phyloP scores from a whole-genome alignment of 2,329 filamentous ascomycete species.

The Calonectria ilicicola region DNA sequence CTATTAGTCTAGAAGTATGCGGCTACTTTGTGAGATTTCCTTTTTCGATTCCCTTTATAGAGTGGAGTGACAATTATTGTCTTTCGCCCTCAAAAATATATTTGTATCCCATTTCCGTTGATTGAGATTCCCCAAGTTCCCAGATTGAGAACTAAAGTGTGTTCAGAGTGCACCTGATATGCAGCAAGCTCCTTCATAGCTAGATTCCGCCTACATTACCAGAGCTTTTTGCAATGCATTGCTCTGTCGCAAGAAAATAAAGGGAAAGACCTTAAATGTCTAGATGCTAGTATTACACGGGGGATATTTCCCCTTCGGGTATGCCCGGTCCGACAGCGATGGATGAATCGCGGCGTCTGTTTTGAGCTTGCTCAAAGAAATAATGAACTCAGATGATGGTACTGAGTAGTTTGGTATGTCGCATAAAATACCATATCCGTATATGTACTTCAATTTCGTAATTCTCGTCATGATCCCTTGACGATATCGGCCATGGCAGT shows the following conservation, averaged over 20 bases:
- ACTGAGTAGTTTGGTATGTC: conserved; percentile 10
- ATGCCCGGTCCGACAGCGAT: no score
- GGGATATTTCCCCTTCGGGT: no score
- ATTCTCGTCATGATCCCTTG: conserved; percentile 28
- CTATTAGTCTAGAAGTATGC: neutral
- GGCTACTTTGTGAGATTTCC: neutral
- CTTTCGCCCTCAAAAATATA: neutral
- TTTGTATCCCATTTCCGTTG: neutral
- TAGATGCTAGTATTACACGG: no score
- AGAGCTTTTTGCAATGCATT: neutral
- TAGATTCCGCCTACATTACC: no score
- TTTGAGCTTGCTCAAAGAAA: neutral
- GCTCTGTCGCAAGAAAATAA: no score
- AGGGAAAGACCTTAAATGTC: no score
- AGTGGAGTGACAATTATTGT: neutral
- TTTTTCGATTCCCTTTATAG: neutral
- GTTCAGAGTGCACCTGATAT: neutral
- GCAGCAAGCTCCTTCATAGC: no score
- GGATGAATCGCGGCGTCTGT: neutral
- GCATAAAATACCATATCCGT: neutral
- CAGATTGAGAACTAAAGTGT: no score
- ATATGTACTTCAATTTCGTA: neutral
- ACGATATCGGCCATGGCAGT: conserved; percentile 43
- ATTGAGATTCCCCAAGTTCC: neutral
- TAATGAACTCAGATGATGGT: neutral